Percentiles rank a stretch among this genome's conserved stretches.
Conservation (phyloP, 2,329 filamentous ascomycete species). For the Cladophialophora bantiana region DNA sequence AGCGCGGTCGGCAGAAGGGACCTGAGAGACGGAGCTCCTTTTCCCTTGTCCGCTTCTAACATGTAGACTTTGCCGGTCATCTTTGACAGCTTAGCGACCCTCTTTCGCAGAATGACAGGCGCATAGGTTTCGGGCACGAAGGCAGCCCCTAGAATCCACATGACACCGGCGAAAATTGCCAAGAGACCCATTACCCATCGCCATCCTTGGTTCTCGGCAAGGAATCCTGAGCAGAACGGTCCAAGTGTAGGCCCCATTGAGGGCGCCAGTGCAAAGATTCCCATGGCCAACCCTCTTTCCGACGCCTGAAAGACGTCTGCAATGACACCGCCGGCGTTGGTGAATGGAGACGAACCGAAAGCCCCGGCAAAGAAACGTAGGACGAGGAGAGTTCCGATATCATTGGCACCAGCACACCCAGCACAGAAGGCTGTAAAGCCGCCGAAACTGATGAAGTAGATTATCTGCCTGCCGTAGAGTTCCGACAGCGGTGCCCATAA, state of each 20-base stretch:
- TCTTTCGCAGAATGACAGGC: slow-evolving; percentile 61
- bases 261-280: slow-evolving; percentile 70
- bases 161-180: slow-evolving; percentile 67
- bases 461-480: slow-evolving; percentile 65
- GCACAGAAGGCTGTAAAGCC: slow-evolving; percentile 68
- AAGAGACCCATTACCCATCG: slow-evolving; percentile 72
- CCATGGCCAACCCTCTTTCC: slow-evolving; percentile 65
- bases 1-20: slow-evolving; percentile 64
- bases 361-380: slow-evolving; percentile 71
- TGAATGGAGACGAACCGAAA: slow-evolving; percentile 68
- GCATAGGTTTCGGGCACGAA: slow-evolving; percentile 67
- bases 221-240: slow-evolving; percentile 72
- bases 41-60: slow-evolving; percentile 59
- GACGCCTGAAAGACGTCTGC: slow-evolving; percentile 66
- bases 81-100: slow-evolving; percentile 60
- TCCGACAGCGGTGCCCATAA: slow-evolving; percentile 72
- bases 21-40: slow-evolving; percentile 52
- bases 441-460: slow-evolving; percentile 67
- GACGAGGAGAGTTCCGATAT: slow-evolving; percentile 67
- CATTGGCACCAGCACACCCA: slow-evolving; percentile 63
- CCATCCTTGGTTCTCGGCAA: slow-evolving; percentile 70
- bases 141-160: slow-evolving; percentile 63
- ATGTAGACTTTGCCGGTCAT: slow-evolving; percentile 64
- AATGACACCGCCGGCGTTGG: slow-evolving; percentile 66
- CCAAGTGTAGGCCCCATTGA: slow-evolving; percentile 71